Evolutionary conservation across 2,329 filamentous ascomycete species (phyloP), one percentile per base, ranked within the genome.

Genomic region (Fusarium stilboides): DNA sequence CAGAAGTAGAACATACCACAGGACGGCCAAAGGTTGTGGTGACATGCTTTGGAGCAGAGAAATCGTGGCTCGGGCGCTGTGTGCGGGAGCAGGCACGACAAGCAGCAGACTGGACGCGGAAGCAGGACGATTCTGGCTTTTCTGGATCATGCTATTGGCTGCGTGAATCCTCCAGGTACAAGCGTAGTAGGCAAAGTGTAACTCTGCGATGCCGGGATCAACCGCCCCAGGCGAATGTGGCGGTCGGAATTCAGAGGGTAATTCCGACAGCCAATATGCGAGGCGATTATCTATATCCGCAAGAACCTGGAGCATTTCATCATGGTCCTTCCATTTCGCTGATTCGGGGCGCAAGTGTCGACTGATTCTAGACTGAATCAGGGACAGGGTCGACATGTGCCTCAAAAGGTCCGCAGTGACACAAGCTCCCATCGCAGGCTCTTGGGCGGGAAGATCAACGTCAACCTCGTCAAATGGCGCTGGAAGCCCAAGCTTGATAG

Each of bases 401-500:
- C 10, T 10, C 5, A 33, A 10, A 2, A 24, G 24, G n/a, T 33
- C 2, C 26, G 3, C 14, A 9, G 22, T 31, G 10, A 4, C 6
- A 10, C 24, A 3, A 17, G 7, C 1, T 2, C 13, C 24, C 12
- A 1, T 0, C 13, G 5, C 1, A 3, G 17, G 24, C 5, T 9
- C 2, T 3, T 22, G 24, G 8, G n/a, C 12, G 4, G 36, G 36
- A 7, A 43, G 36, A 6, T 43, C 49, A 6, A 22, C 3, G 8
- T 1, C 1, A 2, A 52, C 2, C 9, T 33, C 15, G 0, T 12
- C 14, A 1, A 4, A 31, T 12, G 36, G 24, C 1, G 36, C 14
- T 2, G 49, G 36, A 6, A 52, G 26, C 22, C 17, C 5, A 31
- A 42, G 1, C 7, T 14, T 52, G 6, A 42, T 8, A 14, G 49